These are phyloP conservation scores for Sugiyamaella marilandica DNA, from an alignment of 805 yeast species.

Conservation along the genomic window DNA sequence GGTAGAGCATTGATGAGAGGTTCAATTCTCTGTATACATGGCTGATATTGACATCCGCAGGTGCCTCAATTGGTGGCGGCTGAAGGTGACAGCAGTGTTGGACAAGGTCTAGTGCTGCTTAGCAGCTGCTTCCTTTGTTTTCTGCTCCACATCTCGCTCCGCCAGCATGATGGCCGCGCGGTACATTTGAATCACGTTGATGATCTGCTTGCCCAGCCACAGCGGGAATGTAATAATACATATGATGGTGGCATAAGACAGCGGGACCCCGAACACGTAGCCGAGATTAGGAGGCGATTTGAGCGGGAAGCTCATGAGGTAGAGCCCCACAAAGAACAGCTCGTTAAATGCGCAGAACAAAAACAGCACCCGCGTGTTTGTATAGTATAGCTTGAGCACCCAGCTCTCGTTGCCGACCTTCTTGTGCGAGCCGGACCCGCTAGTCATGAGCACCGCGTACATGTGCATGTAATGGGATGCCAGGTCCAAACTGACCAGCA, in stretches of 20 bases:
- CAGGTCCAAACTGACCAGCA: constrained; percentile 70
- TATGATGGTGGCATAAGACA: constrained; percentile 57
- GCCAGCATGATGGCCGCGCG: constrained; percentile 84
- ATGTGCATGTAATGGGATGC: constrained; percentile 96
- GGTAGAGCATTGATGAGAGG: constrained; percentile 9
- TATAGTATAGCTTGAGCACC: constrained; percentile 80
- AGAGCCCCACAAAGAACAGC: constrained; percentile 83
- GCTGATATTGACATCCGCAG: not conserved
- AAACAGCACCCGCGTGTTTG: constrained; percentile 77
- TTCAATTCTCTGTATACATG: constrained; percentile 8
- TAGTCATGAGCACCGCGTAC: constrained; percentile 76
- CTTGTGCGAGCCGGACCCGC: constrained; percentile 82
- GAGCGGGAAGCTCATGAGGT: constrained; percentile 63
- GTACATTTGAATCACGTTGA: constrained; percentile 82
- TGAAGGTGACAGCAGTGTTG: not conserved
- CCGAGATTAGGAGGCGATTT: constrained; percentile 39
- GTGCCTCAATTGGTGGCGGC: not conserved
- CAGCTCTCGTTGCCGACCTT: constrained; percentile 66
- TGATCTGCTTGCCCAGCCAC: constrained; percentile 85
- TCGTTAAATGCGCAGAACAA: constrained; percentile 91
- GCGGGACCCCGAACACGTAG: constrained; percentile 32
- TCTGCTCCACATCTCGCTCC: constrained; percentile 60
- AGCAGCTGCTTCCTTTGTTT: constrained; percentile 25
- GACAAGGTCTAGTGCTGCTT: not conserved
- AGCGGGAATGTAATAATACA: constrained; percentile 68